Evolutionary conservation across 176 grass and related monocot species (phyloP).

Genomic region (Chrysopogon serrulatus): DNA sequence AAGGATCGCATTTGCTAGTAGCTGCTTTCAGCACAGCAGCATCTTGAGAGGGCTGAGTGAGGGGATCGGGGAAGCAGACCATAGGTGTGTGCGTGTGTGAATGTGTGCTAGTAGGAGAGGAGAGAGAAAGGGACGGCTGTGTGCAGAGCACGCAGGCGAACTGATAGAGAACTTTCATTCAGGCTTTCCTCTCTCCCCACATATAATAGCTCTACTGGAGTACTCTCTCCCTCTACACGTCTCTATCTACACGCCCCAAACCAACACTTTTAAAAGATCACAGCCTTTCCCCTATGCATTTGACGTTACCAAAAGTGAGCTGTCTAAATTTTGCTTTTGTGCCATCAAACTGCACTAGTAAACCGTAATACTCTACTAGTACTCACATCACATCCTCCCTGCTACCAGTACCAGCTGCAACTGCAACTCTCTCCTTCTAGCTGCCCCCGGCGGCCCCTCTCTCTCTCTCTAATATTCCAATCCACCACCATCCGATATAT

Average conservation of each 20-base stretch:
- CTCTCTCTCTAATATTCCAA: background rate
- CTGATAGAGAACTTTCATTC: conserved; percentile 94
- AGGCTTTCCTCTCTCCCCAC: conserved; percentile 38
- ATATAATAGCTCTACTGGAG: conserved; percentile 31
- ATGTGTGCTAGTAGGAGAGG: conserved; percentile 36
- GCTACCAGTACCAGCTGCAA: background rate
- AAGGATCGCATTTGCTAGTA: conserved; percentile 44
- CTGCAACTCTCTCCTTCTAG: background rate
- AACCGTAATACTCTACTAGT: conserved; percentile 2
- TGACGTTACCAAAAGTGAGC: conserved; percentile 59
- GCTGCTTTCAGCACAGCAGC: conserved; percentile 22
- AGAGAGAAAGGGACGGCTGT: conserved; percentile 93
- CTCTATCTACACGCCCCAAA: conserved; percentile 30
- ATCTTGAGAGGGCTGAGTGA: conserved; percentile 19
- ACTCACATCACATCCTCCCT: background rate
- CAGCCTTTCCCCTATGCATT: conserved; percentile 49
- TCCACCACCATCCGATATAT: conserved; percentile 35
- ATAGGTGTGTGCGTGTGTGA: conserved; percentile 26
- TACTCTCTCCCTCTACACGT: conserved; percentile 31
- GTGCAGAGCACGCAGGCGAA: conserved; percentile 40
- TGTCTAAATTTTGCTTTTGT: conserved; percentile 61
- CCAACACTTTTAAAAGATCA: conserved; percentile 63
- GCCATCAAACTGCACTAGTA: conserved; percentile 12
- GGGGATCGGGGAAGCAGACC: background rate
- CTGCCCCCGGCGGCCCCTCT: background rate